A percentile compares a stretch with the other conserved stretches of the same genome.
Evolutionary conservation across 2,329 filamentous ascomycete species (phyloP).

Genomic region (Atkinsonella hypoxylon): DNA sequence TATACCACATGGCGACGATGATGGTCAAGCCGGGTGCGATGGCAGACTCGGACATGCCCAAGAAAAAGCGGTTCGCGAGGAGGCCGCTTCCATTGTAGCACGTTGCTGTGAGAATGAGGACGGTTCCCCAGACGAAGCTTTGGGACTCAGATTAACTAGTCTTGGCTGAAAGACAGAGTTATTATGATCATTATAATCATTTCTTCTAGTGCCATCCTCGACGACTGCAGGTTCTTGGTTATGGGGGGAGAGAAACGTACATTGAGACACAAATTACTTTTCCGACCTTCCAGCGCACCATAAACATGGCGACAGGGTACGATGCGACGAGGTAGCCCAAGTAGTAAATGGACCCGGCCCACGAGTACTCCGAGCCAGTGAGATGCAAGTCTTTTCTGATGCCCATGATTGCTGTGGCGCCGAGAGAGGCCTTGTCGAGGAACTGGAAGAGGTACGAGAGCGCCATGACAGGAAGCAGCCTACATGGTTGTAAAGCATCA

Average conservation of each 20-base stretch:
- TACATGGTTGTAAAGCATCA: constrained; percentile 8
- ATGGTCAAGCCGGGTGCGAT: constrained; percentile 19
- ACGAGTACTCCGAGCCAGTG: constrained; percentile 37
- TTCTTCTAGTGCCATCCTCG: no score
- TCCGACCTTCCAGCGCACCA: constrained; percentile 16
- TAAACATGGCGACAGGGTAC: constrained; percentile 14
- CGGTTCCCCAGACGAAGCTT: constrained; percentile 21
- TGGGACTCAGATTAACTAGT: neutral
- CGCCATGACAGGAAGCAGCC: constrained; percentile 39
- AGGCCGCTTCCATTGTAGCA: constrained; percentile 18
- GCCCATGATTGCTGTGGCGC: constrained; percentile 39
- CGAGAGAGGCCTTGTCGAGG: constrained; percentile 45
- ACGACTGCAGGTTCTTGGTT: no score
- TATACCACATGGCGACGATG: constrained; percentile 23
- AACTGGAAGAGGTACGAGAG: constrained; percentile 47
- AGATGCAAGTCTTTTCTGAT: constrained; percentile 32
- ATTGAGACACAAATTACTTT: constrained; percentile 15
- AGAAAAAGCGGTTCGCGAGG: constrained; percentile 20
- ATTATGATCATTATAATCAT: neutral
- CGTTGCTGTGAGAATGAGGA: constrained; percentile 32
- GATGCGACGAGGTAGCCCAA: constrained; percentile 33
- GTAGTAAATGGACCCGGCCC: constrained; percentile 38
- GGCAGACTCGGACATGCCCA: constrained; percentile 20
- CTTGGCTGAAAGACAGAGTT: neutral
- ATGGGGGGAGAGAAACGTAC: no score